Base-by-base conservation (phyloP, 306 rosid genomes). In the Aeschynomene evenia region DNA sequence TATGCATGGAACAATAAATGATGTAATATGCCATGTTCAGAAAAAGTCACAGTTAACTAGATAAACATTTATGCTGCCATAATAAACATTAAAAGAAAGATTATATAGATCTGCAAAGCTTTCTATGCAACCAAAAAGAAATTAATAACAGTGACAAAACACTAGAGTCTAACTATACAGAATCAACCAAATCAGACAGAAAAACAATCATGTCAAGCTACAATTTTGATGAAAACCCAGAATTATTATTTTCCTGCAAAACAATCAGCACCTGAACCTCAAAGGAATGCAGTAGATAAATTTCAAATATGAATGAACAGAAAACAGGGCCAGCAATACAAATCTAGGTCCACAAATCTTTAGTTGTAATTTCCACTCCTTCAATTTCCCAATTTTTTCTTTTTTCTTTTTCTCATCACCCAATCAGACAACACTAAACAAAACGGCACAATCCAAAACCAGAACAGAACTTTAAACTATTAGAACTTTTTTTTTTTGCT, bases 41-140 rank as follows among this genome's bases (percentile, higher is more conserved):
- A 16, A 2, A 29, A 37, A 52, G 22, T 60, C 20, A 45, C 13
- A 43, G 37, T 18, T 24, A 51, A 63, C 68, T 60, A 57, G 62
- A 71, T 50, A 39, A 67, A 12, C 39, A 67, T 52, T 60, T 31
- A 67, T 60, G 40, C 48, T 66, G 39, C 68, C 39, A 72, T 46
- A 13, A 33, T 50, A 63, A 43, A 68, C 36, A 53, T 45, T 24
- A 52, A 49, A 49, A 75, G 28, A 20, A 74, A 69, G 51, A 53
- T 60, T 22, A 62, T 20, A 20, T 8, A 60, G 50, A 34, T 37
- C 52, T 60, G 12, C 50, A 45, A 24, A 28, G 2, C 66, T 72
- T 68, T 73, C 75, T 67, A 29, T 42, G 31, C 42, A 72, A 50
- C 60, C 82, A 79, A 79, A 40, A 54, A 67, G 14, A 65, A 62